Conservation (phyloP, 2,329 filamentous ascomycete species). For the Fusarium siculi region DNA sequence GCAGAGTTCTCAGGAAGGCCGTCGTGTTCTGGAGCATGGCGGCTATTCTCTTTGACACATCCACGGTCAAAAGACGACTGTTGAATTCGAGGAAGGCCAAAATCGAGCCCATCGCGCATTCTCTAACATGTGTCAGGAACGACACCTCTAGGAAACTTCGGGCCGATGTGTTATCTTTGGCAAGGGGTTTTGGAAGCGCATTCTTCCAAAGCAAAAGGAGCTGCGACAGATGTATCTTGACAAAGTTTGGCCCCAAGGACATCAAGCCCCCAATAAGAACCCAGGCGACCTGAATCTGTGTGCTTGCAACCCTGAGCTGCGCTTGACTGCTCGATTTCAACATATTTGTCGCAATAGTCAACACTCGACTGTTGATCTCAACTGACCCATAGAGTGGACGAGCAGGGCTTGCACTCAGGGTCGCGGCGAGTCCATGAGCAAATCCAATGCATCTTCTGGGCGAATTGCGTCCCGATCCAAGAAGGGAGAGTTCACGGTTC, state of each 20-base stretch:
- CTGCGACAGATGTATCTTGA: slow-evolving; percentile 97
- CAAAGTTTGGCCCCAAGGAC: slow-evolving; percentile 96
- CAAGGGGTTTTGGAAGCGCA: slow-evolving; percentile 91
- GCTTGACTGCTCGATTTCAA: slow-evolving; percentile 93
- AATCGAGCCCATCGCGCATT: slow-evolving; percentile 92
- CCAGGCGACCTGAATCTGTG: slow-evolving; percentile 98
- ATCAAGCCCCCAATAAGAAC: slow-evolving; percentile 95
- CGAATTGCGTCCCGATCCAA: slow-evolving; percentile 79
- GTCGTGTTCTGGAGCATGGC: slow-evolving; percentile 96
- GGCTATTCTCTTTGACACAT: slow-evolving; percentile 92
- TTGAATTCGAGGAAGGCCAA: slow-evolving; percentile 95
- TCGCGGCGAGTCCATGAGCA: slow-evolving; percentile 89
- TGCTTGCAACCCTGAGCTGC: slow-evolving; percentile 89
- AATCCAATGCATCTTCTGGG: slow-evolving; percentile 88
- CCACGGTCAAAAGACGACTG: slow-evolving; percentile 87
- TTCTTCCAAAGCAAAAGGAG: slow-evolving; percentile 97
- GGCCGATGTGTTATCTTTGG: slow-evolving; percentile 88
- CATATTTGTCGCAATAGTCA: slow-evolving; percentile 90
- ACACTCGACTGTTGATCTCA: slow-evolving; percentile 90
- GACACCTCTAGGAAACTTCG: slow-evolving; percentile 88
- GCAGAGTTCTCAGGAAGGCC: slow-evolving; percentile 85
- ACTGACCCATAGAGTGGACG: slow-evolving; percentile 94
- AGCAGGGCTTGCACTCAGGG: slow-evolving; percentile 87
- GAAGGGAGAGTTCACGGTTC: slow-evolving; percentile 82
- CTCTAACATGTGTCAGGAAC: slow-evolving; percentile 92